Base-by-base conservation (phyloP, 2,329 filamentous ascomycete genomes). In the Scedosporium dehoogii region DNA sequence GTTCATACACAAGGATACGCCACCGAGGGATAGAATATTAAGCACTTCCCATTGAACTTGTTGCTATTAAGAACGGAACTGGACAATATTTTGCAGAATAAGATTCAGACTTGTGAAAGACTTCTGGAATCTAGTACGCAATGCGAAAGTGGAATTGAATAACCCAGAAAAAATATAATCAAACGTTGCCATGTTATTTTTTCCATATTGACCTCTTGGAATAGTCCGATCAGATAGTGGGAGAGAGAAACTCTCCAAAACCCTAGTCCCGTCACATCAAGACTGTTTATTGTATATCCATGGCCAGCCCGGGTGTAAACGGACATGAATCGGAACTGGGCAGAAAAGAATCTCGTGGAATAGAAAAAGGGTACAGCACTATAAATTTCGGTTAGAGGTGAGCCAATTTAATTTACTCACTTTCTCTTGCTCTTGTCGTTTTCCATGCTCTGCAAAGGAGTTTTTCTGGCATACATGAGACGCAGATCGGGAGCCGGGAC, bases 261-360 rank as follows among this genome's bases (percentile, higher is more conserved):
- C 42, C 57, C 57, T 23, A 59, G n/a, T 59, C 57, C 57, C 29
- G 57, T 59, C 57, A 59, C 23, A 33, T 59, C 23, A 18, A 59
- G 57, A 33, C 23, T 59, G 38, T 44, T 59, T 16, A 29, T 4
- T 12, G 57, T 16, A 29, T 14, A 18, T 29, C 29, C 6, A 25
- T 18, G 4, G 57, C 29, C 57, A 59, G 23, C 18, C 2, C 9
- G 6, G 29, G 29, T 9, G 29, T 33, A 6, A 33, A 33, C 6
- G 14, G 33, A 10, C 10, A 38, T 38, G 9, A 9, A 4, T 38
- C 14, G 33, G 33, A 38, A 38, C 9, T 38, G 10, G 33, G 10
- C 9, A 38, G 33, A 14, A 38, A 12, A 12, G 33, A 38, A 38
- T 38, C 9, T 12, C 33, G 10, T 12, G 33, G 1, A 3, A 38